These are phyloP conservation scores for Zoysia pacifica DNA, from an alignment of 176 grass and related monocot species.

Conservation along the genomic window DNA sequence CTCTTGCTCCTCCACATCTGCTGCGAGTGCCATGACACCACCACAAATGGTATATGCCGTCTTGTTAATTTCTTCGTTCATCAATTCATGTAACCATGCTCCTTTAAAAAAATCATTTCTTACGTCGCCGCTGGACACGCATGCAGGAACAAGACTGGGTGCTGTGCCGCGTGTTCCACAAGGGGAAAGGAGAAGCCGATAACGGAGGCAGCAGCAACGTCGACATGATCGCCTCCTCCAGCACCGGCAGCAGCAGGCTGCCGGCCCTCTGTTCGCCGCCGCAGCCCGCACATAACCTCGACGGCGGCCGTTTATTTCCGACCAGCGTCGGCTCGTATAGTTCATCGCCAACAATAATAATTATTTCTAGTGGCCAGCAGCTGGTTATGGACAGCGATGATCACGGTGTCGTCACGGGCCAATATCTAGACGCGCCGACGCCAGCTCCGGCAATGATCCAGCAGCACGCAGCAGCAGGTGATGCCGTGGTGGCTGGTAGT, in stretches of 20 bases:
- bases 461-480: not conserved
- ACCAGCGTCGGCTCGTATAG: too few relatives aligned
- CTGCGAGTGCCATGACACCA: not conserved
- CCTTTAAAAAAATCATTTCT: too few relatives aligned
- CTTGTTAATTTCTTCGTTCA: not conserved
- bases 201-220: not conserved
- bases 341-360: too few relatives aligned
- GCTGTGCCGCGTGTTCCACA: conserved; percentile 52
- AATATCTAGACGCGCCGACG: not conserved
- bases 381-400: not conserved
- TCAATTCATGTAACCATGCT: not conserved
- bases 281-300: not conserved
- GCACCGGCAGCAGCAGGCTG: too few relatives aligned
- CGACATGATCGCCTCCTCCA: not conserved
- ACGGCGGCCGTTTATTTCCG: not conserved
- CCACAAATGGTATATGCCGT: conserved; percentile 1
- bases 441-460: not conserved
- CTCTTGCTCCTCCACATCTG: too few relatives aligned
- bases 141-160: conserved; percentile 48
- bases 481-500: not conserved
- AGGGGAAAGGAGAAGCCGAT: conserved; percentile 22
- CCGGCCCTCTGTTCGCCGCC: not conserved
- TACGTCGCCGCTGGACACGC: too few relatives aligned
- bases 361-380: not conserved
- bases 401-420: not conserved